Evolutionary conservation across 305 asterid genomes (phyloP), one percentile per base, ranked within the genome.

Genomic region (Euphrasia arctica): DNA sequence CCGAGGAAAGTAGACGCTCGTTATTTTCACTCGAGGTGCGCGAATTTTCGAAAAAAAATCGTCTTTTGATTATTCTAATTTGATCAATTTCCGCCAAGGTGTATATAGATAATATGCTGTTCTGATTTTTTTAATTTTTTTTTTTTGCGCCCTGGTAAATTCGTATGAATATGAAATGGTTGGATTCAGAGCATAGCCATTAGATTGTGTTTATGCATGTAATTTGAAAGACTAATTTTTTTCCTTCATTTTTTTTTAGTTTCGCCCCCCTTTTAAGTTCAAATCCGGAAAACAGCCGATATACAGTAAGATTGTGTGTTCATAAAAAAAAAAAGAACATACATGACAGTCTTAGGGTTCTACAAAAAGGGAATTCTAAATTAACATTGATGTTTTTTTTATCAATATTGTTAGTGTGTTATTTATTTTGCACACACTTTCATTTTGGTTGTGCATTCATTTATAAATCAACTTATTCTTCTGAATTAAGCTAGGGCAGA

Each of bases 1-100:
- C 54, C 67, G 54, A 34, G 68, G 75, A 49, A 57, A 59, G 65
- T 58, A 27, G 58, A 65, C 54, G 60, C 64, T 3, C 49, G 60
- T 52, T 59, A 28, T 60, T 18, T 34, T 49, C 72, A 47, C 29
- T 71, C n/a, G 54, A 39, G 71, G 71, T 55, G 39, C 42, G 62
- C 25, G 39, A 31, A 41, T 32, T 60, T 36, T 54, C 14, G 11
- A 1, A 6, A 9, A 9, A 55, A 34, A 6, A 12, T 1, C 28
- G 58, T 55, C 22, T 41, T 65, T 60, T 48, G 55, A 32, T 29
- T 13, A 29, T 36, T 54, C 14, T 18, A 28, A 58, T 50, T 5
- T 5, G 22, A 55, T 60, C 61, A 22, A 13, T 45, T 34, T 59
- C 12, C 25, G 22, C 34, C 52, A 8, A 48, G 66, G 43, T 50